A percentile compares a stretch with the other conserved stretches of the same genome.
These are phyloP conservation scores for Umbelopsis vinacea DNA, from an alignment of 192 early-diverging fungal genomes.

Conservation along the genomic window DNA sequence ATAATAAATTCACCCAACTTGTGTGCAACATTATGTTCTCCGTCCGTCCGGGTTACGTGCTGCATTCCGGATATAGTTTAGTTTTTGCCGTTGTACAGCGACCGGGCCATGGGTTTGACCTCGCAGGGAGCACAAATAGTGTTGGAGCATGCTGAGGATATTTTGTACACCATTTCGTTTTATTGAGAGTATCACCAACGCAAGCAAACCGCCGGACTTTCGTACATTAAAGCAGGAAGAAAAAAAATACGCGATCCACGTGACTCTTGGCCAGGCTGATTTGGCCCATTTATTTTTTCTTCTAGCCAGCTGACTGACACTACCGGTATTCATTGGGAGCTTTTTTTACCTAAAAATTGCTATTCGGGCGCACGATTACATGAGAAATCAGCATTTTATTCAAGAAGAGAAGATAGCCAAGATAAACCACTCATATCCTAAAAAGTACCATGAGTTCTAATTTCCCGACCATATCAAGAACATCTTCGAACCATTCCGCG, in stretches of 20 bases:
- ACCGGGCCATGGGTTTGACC: too few species aligned
- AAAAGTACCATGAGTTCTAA: slow-evolving; percentile 19
- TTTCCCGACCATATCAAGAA: slow-evolving; percentile 20
- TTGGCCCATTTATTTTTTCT: neutral
- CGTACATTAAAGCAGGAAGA: neutral
- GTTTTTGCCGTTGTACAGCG: too few species aligned
- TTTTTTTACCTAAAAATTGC: neutral
- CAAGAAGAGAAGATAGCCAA: slow-evolving; percentile 2
- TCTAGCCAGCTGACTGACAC: slow-evolving; percentile 7
- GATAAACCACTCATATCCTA: slow-evolving; percentile 2
- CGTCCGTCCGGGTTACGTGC: too few species aligned
- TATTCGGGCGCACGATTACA: slow-evolving; percentile 2
- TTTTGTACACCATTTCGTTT: too few species aligned
- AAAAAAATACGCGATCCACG: neutral
- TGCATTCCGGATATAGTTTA: too few species aligned
- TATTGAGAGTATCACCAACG: neutral
- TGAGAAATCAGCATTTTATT: slow-evolving; percentile 1
- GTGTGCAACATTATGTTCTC: too few species aligned
- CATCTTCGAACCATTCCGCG: slow-evolving; percentile 17
- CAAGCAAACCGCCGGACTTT: neutral
- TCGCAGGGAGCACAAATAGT: too few species aligned
- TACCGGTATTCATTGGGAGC: slow-evolving; percentile 2
- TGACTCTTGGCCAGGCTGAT: neutral
- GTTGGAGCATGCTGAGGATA: too few species aligned
- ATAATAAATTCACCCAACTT: too few species aligned